Base-by-base conservation (phyloP, 805 yeast genomes). In the Ogataea henricii region DNA sequence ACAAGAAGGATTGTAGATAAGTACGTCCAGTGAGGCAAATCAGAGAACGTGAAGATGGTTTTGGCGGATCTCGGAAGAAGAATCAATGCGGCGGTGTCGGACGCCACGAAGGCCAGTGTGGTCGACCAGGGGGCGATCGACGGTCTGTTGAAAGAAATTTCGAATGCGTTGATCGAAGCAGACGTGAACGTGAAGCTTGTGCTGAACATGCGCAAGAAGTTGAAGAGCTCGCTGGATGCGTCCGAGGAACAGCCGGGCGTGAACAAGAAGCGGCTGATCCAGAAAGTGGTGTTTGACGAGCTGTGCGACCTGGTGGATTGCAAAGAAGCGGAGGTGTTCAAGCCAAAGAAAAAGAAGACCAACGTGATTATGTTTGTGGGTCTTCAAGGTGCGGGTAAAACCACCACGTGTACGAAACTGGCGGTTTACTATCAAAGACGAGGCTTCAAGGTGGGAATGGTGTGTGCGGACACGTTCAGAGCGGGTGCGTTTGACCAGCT, bases 401-500 rank as follows among this genome's bases (percentile, higher is more conserved):
- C 99, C 26, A 94, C 99, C 0, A 84, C 97, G 2, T 91, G 97
- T 81, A 94, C 99, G 1, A 94, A 94, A 60, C 74, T 92, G 59
- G 99, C 99, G 0, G 96, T 89, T 1, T 91, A 88, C 65, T 94
- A 94, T 66, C 92, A 90, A 62, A 81, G 91, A 63, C 77, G 97
- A 62, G 97, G 97, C 2, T 89, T 84, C 70, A 91, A 90, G 65
- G 96, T 89, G 40, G 98, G 98, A 45, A 74, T 94, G 64, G 98
- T 94, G 21, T 94, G 99, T 80, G 99, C 99, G 1, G 99, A 94
- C 74, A 94, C 99, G 25, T 94, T 92, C 77, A 84, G 99, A 77
- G 99, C 99, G 30, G 99, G 99, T 77, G 99, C 99, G 2, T 92
- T 92, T 73, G 99, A 92, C 70, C 99, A 92, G 75, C 79, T 92